Conservation (phyloP, 2,329 filamentous ascomycete genomes). For the Penicillium glabrum region DNA sequence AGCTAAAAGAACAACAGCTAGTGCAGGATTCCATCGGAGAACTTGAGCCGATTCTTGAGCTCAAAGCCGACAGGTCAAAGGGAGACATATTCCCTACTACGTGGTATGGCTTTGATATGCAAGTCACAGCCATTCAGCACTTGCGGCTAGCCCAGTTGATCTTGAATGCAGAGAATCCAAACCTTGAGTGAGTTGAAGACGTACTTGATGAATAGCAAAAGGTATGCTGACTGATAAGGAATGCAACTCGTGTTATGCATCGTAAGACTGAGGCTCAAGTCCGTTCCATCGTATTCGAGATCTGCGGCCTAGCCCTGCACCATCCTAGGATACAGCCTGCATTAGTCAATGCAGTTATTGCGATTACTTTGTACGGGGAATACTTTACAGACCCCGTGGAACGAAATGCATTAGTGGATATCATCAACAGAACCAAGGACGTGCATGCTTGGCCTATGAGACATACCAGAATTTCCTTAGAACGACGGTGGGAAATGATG, state of each 20-base stretch:
- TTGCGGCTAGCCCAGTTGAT: too few relatives aligned
- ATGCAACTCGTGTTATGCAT: slow-evolving; percentile 12
- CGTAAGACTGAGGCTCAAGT: slow-evolving; percentile 20
- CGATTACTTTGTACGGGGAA: slow-evolving; percentile 18
- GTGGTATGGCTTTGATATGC: too few relatives aligned
- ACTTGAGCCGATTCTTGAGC: too few relatives aligned
- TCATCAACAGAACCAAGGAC: slow-evolving; percentile 17
- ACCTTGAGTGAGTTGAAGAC: slow-evolving; percentile 9
- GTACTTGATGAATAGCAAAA: not conserved
- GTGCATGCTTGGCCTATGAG: slow-evolving; percentile 39
- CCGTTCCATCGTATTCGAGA: slow-evolving; percentile 16
- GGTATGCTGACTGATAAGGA: not conserved
- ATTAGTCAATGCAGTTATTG: slow-evolving; percentile 22
- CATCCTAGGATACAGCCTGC: slow-evolving; percentile 16
- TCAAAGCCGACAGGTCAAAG: too few relatives aligned
- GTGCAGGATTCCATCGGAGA: too few relatives aligned
- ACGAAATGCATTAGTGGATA: slow-evolving; percentile 15
- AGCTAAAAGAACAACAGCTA: too few relatives aligned
- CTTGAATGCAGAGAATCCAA: slow-evolving; percentile 12
- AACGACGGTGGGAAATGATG: slow-evolving; percentile 42
- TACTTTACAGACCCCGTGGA: slow-evolving; percentile 20
- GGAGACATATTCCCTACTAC: too few relatives aligned
- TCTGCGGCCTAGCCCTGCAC: slow-evolving; percentile 20
- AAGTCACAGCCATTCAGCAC: too few relatives aligned
- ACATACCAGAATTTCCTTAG: slow-evolving; percentile 7